A percentile compares a stretch with the other conserved stretches of the same genome.
Conservation (phyloP, 2,329 filamentous ascomycete species). For the Remersonia thermophila region DNA sequence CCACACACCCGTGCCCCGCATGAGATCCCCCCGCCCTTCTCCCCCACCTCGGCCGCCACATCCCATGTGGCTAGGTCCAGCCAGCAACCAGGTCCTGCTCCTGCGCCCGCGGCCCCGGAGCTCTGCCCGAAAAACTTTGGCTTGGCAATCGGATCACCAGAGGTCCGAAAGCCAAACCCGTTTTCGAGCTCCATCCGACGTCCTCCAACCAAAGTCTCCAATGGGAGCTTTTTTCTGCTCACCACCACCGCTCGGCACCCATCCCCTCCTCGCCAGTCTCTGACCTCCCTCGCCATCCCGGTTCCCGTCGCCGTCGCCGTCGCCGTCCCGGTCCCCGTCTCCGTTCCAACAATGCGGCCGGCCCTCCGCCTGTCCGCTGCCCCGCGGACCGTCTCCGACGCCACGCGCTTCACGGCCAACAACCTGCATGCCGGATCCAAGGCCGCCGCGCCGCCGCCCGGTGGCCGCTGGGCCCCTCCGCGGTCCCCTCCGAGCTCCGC, state of each 20-base stretch:
- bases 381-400: constrained; percentile 62
- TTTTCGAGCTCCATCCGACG: no score
- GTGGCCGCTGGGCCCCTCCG: constrained; percentile 15
- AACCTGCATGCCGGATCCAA: constrained; percentile 60
- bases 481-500: constrained; percentile 1
- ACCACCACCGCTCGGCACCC: constrained; percentile 4
- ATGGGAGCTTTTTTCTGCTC: constrained; percentile 4
- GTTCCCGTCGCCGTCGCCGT: constrained; percentile 1
- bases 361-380: constrained; percentile 4
- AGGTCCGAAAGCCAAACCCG: no score
- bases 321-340: no score
- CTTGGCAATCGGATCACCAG: constrained; percentile 14
- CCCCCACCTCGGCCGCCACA: no score
- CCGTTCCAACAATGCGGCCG: background rate
- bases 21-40: no score
- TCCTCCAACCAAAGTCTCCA: no score
- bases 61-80: no score
- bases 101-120: constrained; percentile 3
- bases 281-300: background rate
- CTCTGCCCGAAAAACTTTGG: constrained; percentile 12
- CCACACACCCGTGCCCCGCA: no score
- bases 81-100: no score
- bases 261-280: background rate
- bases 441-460: constrained; percentile 20
- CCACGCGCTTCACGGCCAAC: constrained; percentile 65